Percentiles rank a stretch among this genome's conserved stretches.
phyloP scores from a whole-genome alignment of 257 asterid genomes.

The Solanum ossicruentum region DNA sequence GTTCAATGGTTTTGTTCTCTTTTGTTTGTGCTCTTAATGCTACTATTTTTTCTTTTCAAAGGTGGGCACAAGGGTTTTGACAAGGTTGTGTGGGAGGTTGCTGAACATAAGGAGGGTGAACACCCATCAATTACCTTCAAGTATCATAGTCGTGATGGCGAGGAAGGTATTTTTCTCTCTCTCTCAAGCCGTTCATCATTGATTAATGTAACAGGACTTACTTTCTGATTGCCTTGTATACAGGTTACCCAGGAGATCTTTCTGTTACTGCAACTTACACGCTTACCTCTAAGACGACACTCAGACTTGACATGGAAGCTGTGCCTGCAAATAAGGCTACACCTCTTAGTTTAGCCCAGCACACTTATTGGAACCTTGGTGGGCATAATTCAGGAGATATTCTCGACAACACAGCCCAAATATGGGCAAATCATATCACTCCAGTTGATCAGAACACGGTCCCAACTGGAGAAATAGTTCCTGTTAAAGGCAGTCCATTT shows the following conservation, averaged over 20 bases:
- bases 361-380: slow-evolving; percentile 91
- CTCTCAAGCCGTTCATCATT: not conserved
- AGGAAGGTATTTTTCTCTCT: slow-evolving; percentile 58
- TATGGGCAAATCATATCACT: slow-evolving; percentile 62
- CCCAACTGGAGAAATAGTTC: slow-evolving; percentile 81
- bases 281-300: slow-evolving; percentile 53
- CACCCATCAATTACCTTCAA: slow-evolving; percentile 80
- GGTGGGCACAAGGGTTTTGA: slow-evolving; percentile 95
- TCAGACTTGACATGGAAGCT: slow-evolving; percentile 97
- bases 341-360: slow-evolving; percentile 86
- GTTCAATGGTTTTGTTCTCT: not conserved
- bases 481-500: slow-evolving; percentile 70
- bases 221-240: slow-evolving; percentile 1
- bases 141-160: slow-evolving; percentile 77
- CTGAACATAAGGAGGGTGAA: slow-evolving; percentile 61
- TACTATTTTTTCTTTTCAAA: slow-evolving; percentile 8
- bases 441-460: slow-evolving; percentile 67
- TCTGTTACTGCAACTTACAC: slow-evolving; percentile 62
- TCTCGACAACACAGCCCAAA: slow-evolving; percentile 64
- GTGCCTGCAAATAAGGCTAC: slow-evolving; percentile 66
- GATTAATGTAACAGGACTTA: not conserved
- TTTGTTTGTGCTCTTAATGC: not conserved
- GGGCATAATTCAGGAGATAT: slow-evolving; percentile 66
- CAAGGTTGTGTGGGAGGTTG: slow-evolving; percentile 96
- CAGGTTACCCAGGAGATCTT: slow-evolving; percentile 95